These are phyloP conservation scores for Ophiostoma ips DNA, from an alignment of 2,329 filamentous ascomycete species.

Conservation along the genomic window DNA sequence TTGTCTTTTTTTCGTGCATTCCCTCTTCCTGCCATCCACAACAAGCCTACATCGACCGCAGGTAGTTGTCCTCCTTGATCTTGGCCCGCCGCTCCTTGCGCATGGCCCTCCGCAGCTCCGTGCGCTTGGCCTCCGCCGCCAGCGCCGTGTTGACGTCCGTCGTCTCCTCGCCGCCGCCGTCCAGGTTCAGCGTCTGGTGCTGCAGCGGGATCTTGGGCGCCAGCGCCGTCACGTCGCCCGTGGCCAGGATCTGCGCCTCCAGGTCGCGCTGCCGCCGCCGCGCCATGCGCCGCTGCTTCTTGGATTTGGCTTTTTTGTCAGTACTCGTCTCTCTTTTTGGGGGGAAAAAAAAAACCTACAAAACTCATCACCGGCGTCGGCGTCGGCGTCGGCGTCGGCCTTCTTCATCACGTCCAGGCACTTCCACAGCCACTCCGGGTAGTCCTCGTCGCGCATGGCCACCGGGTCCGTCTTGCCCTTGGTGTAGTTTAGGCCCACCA, in stretches of 20 bases:
- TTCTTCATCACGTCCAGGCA: constrained; percentile 51
- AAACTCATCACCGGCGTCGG: constrained; percentile 57
- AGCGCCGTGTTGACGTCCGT: constrained; percentile 26
- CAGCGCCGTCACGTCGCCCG: constrained; percentile 51
- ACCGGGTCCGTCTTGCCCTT: constrained; percentile 63
- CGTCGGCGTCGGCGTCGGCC: constrained; percentile 29
- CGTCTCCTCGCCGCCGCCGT: constrained; percentile 22
- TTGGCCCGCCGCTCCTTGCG: constrained; percentile 57
- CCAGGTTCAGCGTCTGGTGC: constrained; percentile 64
- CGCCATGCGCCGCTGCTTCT: constrained; percentile 62
- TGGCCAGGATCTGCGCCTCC: constrained; percentile 46
- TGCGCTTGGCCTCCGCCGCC: constrained; percentile 35
- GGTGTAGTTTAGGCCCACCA: constrained; percentile 63
- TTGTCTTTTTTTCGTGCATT: neutral
- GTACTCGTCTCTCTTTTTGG: neutral
- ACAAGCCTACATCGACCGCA: constrained; percentile 70
- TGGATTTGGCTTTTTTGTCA: constrained; percentile 54
- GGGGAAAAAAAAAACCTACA: constrained; percentile 41
- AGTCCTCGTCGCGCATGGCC: constrained; percentile 59
- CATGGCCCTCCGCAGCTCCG: constrained; percentile 56
- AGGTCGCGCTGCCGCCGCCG: constrained; percentile 45
- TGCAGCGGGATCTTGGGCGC: constrained; percentile 59
- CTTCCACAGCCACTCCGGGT: constrained; percentile 69
- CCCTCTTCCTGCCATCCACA: too few species aligned
- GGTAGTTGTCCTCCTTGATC: constrained; percentile 79